Evolutionary conservation across 1,284 basidiomycete species (phyloP).

Genomic region (Ustilago hordei): DNA sequence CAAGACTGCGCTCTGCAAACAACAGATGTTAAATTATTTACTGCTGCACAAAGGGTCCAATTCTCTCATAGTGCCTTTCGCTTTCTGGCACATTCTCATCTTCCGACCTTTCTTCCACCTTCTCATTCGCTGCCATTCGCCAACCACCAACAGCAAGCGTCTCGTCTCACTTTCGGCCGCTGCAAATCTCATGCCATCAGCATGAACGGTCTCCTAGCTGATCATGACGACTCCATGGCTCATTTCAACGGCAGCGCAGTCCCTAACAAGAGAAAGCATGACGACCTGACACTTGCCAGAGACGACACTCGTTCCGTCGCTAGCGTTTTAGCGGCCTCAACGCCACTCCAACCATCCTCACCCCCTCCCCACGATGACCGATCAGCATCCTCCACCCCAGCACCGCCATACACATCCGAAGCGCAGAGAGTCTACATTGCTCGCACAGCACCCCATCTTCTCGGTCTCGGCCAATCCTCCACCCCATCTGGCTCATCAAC

Average conservation of each 20-base stretch:
- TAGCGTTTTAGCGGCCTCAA: slow-evolving; percentile 8
- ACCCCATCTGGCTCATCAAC: slow-evolving; percentile 28
- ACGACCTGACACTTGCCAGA: slow-evolving; percentile 26
- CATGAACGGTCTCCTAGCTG: not conserved
- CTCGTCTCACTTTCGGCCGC: not conserved
- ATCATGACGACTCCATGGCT: not conserved
- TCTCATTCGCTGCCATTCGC: not conserved
- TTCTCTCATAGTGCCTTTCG: not conserved
- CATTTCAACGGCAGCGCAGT: not conserved
- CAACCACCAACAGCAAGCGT: not conserved
- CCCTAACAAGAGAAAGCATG: slow-evolving; percentile 36
- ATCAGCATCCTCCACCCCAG: slow-evolving; percentile 33
- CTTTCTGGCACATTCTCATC: not conserved
- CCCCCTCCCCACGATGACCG: slow-evolving; percentile 16
- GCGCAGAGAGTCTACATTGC: slow-evolving; percentile 54
- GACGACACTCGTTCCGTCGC: not conserved
- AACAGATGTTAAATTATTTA: not conserved
- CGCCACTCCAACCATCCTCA: slow-evolving; percentile 9
- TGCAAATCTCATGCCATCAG: slow-evolving; percentile 15
- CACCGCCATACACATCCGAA: slow-evolving; percentile 23
- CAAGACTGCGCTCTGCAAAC: not conserved
- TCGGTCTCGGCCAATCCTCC: slow-evolving; percentile 31
- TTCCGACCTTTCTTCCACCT: not conserved
- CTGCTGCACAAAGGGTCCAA: slow-evolving; percentile 4
- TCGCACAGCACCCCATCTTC: slow-evolving; percentile 57